phyloP scores from a whole-genome alignment of 768 basidiomycete species.

The Russula emetica region DNA sequence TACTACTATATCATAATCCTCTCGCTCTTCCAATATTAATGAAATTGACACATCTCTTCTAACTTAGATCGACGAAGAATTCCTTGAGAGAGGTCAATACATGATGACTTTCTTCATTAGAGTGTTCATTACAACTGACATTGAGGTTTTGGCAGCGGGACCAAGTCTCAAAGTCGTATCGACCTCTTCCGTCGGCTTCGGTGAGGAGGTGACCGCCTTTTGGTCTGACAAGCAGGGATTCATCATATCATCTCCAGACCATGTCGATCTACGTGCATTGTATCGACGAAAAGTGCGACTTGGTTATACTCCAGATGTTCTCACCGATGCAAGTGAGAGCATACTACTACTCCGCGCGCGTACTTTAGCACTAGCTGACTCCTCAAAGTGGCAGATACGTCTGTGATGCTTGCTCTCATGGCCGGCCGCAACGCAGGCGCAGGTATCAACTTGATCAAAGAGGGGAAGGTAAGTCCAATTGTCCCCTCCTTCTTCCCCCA shows the following conservation, averaged over 20 bases:
- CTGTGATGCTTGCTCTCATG: conserved; percentile 91
- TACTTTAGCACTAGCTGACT: neutral
- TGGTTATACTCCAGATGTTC: conserved; percentile 91
- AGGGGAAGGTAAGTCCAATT: conserved; percentile 53
- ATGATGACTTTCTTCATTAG: neutral
- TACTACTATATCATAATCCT: neutral
- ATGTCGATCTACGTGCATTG: conserved; percentile 61
- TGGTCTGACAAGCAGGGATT: neutral
- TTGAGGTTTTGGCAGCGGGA: conserved; percentile 51
- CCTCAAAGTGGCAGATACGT: conserved; percentile 80
- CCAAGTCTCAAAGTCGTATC: conserved; percentile 75
- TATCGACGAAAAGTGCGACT: conserved; percentile 60
- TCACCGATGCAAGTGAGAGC: conserved; percentile 78
- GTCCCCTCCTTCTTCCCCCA: too few relatives aligned
- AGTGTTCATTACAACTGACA: neutral
- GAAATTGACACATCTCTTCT: neutral
- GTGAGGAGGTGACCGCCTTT: conserved; percentile 40
- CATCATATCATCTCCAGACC: conserved; percentile 51
- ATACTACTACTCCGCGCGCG: neutral
- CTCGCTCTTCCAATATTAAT: conserved; percentile 17
- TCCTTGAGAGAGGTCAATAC: conserved; percentile 52
- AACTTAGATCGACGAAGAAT: conserved; percentile 69
- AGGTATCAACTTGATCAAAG: conserved; percentile 58
- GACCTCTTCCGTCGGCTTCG: conserved; percentile 89
- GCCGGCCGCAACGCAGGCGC: conserved; percentile 76